Conservation (phyloP, 208 protist species). For the Trypanosoma rangeli region DNA sequence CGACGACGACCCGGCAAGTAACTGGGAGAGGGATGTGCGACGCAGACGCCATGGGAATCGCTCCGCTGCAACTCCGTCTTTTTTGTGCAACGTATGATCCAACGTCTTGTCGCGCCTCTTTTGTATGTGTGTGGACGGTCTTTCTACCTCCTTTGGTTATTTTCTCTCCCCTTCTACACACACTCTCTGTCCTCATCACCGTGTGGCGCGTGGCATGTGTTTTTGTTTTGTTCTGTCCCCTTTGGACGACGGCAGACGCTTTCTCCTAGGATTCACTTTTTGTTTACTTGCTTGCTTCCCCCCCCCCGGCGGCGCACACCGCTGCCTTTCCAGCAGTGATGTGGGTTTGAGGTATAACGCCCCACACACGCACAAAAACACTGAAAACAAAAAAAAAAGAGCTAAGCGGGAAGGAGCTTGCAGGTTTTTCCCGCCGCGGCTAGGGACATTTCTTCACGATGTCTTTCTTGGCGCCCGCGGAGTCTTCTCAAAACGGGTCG, state of each 20-base stretch:
- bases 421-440: neutral
- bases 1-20: constrained; percentile 15
- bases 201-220: neutral
- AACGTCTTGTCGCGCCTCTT: neutral
- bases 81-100: neutral
- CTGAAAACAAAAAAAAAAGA: constrained; percentile 1
- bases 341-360: neutral
- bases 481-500: neutral
- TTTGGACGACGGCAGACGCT: neutral
- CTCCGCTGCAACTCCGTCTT: neutral
- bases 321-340: neutral
- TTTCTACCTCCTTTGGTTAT: constrained; percentile 7
- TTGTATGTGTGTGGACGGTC: neutral
- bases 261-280: neutral
- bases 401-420: neutral
- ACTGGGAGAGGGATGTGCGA: constrained; percentile 29
- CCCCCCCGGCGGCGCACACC: neutral
- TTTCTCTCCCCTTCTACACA: neutral
- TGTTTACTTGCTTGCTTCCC: constrained; percentile 5
- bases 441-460: neutral
- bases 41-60: neutral
- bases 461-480: neutral
- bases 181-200: neutral
- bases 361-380: neutral
- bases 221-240: constrained; percentile 3